phyloP scores from a whole-genome alignment of 441 rosid genomes.

The Adansonia rubrostipa region DNA sequence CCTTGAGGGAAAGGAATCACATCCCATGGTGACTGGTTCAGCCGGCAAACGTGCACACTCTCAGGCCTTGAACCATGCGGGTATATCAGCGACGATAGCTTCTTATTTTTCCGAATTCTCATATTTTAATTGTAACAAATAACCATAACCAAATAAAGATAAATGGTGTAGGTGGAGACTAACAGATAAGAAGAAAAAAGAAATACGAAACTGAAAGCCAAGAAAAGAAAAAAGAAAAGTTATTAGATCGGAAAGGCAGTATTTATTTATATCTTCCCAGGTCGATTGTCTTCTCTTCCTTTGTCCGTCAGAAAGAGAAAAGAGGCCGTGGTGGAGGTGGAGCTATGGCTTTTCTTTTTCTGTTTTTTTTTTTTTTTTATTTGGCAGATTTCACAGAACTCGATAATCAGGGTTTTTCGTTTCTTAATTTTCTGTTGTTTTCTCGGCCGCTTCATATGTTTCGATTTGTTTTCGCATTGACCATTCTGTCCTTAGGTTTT shows the following conservation, averaged over 20 bases:
- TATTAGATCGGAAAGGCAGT: constrained; percentile 20
- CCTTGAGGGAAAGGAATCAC: constrained; percentile 59
- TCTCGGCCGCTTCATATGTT: constrained; percentile 62
- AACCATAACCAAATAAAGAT: not conserved
- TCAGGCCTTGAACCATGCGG: constrained; percentile 48
- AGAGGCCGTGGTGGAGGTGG: not conserved
- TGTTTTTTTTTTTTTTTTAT: no score
- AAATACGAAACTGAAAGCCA: not conserved
- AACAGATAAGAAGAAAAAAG: not conserved
- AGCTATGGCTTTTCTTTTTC: constrained; percentile 28
- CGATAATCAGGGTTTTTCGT: constrained; percentile 49
- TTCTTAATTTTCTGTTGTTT: constrained; percentile 55
- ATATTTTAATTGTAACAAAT: constrained; percentile 32
- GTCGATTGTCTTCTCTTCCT: not conserved
- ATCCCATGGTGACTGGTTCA: constrained; percentile 99
- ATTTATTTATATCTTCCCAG: not conserved
- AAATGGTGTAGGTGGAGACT: not conserved
- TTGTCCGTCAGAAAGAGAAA: not conserved
- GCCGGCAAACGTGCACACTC: constrained; percentile 63
- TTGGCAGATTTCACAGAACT: constrained; percentile 77
- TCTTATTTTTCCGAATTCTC: constrained; percentile 95
- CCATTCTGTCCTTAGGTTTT: constrained; percentile 35
- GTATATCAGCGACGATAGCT: constrained; percentile 48
- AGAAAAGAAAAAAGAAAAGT: not conserved
- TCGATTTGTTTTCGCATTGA: constrained; percentile 35